phyloP scores from a whole-genome alignment of 1,284 basidiomycete species.

The Chondrostereum purpureum region DNA sequence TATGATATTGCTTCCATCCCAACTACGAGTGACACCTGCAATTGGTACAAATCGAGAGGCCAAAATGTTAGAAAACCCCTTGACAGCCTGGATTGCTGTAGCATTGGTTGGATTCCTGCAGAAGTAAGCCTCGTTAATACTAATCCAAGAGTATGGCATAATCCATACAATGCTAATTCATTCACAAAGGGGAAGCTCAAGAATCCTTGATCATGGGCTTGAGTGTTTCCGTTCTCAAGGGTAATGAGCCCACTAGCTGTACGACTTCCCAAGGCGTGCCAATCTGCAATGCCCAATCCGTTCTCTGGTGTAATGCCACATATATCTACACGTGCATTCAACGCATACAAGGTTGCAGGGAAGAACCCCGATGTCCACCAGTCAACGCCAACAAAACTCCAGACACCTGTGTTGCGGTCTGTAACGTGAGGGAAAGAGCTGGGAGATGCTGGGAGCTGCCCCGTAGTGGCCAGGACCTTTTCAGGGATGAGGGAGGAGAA shows the following conservation, averaged over 20 bases:
- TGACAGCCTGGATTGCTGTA: conserved; percentile 37
- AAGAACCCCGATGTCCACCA: conserved; percentile 70
- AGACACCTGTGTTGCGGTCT: conserved; percentile 34
- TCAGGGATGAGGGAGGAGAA: conserved; percentile 49
- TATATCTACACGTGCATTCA: conserved; percentile 43
- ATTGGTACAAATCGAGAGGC: conserved; percentile 36
- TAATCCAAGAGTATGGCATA: too few relatives aligned
- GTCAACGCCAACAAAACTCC: conserved; percentile 46
- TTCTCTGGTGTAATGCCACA: conserved; percentile 35
- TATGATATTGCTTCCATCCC: conserved; percentile 54
- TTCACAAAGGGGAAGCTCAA: conserved; percentile 59
- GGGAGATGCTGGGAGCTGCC: conserved; percentile 32
- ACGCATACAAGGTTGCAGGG: conserved; percentile 51
- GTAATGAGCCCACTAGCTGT: conserved; percentile 46
- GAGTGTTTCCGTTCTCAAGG: conserved; percentile 33
- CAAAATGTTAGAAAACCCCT: conserved; percentile 37
- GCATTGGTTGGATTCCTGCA: conserved; percentile 36
- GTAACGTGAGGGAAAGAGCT: conserved; percentile 54
- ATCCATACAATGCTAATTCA: conserved; percentile 38
- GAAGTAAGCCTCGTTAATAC: too few relatives aligned
- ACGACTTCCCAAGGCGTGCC: conserved; percentile 43
- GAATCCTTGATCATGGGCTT: conserved; percentile 67
- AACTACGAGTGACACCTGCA: conserved; percentile 47
- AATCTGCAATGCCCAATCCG: conserved; percentile 34
- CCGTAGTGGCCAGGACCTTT: conserved; percentile 50